Conservation (phyloP, 106 monocot genomes). For the Acorus gramineus region DNA sequence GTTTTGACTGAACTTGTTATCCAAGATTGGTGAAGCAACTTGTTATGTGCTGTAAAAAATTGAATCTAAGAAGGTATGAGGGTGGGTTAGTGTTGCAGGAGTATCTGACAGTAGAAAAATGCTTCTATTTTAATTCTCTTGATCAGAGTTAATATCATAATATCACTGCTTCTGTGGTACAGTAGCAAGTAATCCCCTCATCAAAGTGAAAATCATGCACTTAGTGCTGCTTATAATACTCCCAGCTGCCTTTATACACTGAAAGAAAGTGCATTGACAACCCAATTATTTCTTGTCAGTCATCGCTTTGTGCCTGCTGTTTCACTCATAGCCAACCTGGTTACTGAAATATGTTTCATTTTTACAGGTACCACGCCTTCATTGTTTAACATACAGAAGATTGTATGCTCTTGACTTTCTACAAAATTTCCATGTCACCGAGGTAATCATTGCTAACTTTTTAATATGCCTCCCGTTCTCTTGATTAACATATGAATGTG, state of each 20-base stretch:
- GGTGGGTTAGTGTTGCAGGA: too few relatives aligned
- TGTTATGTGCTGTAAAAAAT: too few relatives aligned
- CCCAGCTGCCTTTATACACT: conserved; percentile 41
- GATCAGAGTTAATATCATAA: too few relatives aligned
- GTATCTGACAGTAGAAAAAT: too few relatives aligned
- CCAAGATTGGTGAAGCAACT: too few relatives aligned
- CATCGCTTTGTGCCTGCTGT: background rate
- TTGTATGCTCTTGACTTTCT: conserved; percentile 56
- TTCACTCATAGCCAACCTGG: background rate
- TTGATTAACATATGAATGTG: too few relatives aligned
- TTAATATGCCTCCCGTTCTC: background rate
- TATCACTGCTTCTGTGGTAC: too few relatives aligned
- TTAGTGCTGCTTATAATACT: conserved; percentile 19
- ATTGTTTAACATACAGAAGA: conserved; percentile 64
- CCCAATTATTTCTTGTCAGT: background rate
- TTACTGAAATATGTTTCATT: background rate
- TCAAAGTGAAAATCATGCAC: too few relatives aligned
- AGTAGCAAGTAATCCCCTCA: too few relatives aligned
- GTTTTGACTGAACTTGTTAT: too few relatives aligned
- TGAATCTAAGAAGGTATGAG: too few relatives aligned
- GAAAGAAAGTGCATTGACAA: background rate
- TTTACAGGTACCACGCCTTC: conserved; percentile 81
- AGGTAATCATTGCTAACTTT: conserved; percentile 32
- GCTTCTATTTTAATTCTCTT: too few relatives aligned
- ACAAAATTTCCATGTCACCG: conserved; percentile 16